Evolutionary conservation across 192 early-diverging fungal species (phyloP).

Genomic region (Geranomyces variabilis): DNA sequence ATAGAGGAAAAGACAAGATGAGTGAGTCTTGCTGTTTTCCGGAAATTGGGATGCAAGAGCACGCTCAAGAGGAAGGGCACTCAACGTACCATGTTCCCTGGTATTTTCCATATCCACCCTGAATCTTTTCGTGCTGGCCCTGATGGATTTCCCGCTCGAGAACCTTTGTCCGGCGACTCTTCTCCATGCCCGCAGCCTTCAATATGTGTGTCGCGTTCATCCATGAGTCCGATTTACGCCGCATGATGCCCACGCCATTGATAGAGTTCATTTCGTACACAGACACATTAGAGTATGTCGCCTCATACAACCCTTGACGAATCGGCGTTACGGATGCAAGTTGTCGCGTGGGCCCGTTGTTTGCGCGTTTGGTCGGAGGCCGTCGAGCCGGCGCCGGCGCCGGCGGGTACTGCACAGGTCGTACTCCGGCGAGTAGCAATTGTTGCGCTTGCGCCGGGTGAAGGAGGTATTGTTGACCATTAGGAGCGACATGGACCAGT

Average conservation of each 20-base stretch:
- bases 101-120: conserved; percentile 60
- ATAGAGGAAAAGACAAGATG: background rate
- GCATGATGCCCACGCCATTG: conserved; percentile 47
- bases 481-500: conserved; percentile 2
- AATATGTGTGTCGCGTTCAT: conserved; percentile 62
- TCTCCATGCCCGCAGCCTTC: conserved; percentile 58
- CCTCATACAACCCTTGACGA: conserved; percentile 42
- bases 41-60: background rate
- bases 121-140: conserved; percentile 53
- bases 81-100: conserved; percentile 58
- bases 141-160: conserved; percentile 49
- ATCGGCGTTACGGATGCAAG: background rate
- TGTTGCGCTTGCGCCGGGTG: background rate
- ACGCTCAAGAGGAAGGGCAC: background rate
- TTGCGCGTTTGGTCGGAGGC: conserved; percentile 11
- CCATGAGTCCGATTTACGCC: conserved; percentile 48
- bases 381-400: background rate
- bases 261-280: conserved; percentile 50
- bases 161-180: conserved; percentile 55
- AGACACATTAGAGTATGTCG: conserved; percentile 50
- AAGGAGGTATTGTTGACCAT: conserved; percentile 14
- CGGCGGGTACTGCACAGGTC: conserved; percentile 11
- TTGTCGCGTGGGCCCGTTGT: background rate
- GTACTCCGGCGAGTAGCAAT: background rate
- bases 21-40: background rate